Evolutionary conservation across 176 grass and related monocot species (phyloP), one percentile per base, ranked within the genome.

Genomic region (Zoysia pacifica): DNA sequence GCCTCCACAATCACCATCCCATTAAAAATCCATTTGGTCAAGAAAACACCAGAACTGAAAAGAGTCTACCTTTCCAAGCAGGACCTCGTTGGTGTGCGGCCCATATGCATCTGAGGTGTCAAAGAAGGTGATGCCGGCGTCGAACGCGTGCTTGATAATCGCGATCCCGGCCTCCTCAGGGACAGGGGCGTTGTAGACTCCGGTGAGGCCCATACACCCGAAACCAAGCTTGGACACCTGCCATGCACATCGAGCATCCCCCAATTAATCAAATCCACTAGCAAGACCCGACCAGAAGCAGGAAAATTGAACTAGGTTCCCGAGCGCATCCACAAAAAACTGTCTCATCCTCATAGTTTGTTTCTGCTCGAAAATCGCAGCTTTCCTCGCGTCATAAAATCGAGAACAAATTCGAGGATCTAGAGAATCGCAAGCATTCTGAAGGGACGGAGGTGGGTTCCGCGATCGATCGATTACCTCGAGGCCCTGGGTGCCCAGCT

Each of bases 181-280:
- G 14, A 94, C 35, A 8, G 94, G 85, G 45, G 65, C 43, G 48
- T 92, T 89, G 74, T 90, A 97, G 16, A 92, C 67, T 28, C 94
- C 94, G 20, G 87, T 86, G 64, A 91, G 81, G 36, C 91, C 90
- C 82, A 89, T 90, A 86, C 94, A 97, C 13, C 91, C 94, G 64
- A 97, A 92, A 1, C 95, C 95, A 75, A 93, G 79, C 80, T 84
- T 97, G 65, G 95, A 94, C 10, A 94, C 90, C 95, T 94, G 58
- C 70, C 60, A 39, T 20, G 64, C 42, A 55, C 19, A 82, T 75
- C 15, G 20, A 37, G 54, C 61, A 49, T 9, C 58, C 28, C 28
- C 58, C 64, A 82, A 38, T 46, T 20, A 6, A 75, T 55, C 54
- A 81, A 75, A 67, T 19, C 62, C 49, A 49, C 56, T 48, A 38